Conservation (phyloP, 129 eudicot genomes). For the Helichrysum umbraculigerum region DNA sequence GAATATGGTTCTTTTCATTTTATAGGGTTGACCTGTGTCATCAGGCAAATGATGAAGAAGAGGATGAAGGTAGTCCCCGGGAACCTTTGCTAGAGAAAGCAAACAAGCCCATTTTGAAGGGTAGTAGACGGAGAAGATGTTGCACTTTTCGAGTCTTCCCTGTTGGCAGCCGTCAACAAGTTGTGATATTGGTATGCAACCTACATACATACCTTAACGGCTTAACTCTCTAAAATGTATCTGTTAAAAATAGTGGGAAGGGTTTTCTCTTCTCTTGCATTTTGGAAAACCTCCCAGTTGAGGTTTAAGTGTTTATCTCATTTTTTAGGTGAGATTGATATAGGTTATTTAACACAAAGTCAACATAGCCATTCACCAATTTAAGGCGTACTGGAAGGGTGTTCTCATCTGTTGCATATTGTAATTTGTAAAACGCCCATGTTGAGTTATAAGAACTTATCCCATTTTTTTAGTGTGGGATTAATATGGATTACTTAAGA, state of each 20-base stretch:
- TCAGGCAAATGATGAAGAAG: constrained; percentile 84
- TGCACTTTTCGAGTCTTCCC: constrained; percentile 52
- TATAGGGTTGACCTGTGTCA: constrained; percentile 95
- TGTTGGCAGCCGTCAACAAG: constrained; percentile 81
- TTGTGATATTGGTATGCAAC: constrained; percentile 58
- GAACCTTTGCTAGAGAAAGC: constrained; percentile 67
- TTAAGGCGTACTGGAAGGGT: neutral
- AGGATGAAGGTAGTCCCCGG: constrained; percentile 68
- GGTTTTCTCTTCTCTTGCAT: neutral
- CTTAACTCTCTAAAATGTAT: neutral
- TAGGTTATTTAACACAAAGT: neutral
- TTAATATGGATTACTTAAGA: neutral
- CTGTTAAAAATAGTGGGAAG: neutral
- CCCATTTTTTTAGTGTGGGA: neutral
- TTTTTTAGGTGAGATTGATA: neutral
- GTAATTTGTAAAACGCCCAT: neutral
- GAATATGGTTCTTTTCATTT: constrained; percentile 23
- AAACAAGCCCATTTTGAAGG: constrained; percentile 38
- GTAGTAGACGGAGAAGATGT: constrained; percentile 52
- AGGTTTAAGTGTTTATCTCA: neutral
- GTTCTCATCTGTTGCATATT: neutral
- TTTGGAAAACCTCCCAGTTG: neutral
- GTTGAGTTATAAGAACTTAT: neutral
- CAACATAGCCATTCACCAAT: neutral
- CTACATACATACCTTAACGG: neutral